Evolutionary conservation across 345 rosid species (phyloP).

Genomic region (Populus alba): DNA sequence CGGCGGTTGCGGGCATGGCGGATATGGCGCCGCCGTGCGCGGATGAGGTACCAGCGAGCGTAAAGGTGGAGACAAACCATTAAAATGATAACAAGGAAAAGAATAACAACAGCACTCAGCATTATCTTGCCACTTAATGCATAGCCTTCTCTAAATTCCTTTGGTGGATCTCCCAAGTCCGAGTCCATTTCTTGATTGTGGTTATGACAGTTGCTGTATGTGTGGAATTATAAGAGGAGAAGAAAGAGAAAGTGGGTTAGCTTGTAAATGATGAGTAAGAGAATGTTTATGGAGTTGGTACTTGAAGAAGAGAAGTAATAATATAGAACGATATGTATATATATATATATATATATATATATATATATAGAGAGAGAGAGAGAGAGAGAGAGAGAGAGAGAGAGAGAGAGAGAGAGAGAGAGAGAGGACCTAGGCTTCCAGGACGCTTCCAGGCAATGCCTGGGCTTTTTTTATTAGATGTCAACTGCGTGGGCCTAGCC

Average conservation of each 20-base stretch:
- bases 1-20: conserved; percentile 45
- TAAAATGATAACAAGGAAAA: conserved; percentile 66
- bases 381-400: too few relatives aligned
- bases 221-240: neutral
- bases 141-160: conserved; percentile 19
- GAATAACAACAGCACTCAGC: conserved; percentile 60
- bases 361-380: too few relatives aligned
- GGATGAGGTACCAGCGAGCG: conserved; percentile 85
- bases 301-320: neutral
- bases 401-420: too few relatives aligned
- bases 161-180: neutral
- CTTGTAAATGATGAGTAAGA: too few relatives aligned
- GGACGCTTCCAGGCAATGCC: too few relatives aligned
- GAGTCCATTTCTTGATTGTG: neutral
- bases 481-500: too few relatives aligned
- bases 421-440: neutral
- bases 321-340: too few relatives aligned
- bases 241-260: neutral
- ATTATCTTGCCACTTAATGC: conserved; percentile 67
- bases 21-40: conserved; percentile 46
- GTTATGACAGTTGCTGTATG: too few relatives aligned
- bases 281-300: neutral
- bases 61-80: conserved; percentile 75
- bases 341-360: too few relatives aligned
- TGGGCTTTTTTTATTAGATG: too few relatives aligned